Evolutionary conservation across 139 green algal genomes (phyloP).

Genomic region (Limnomonas spitsbergensis): DNA sequence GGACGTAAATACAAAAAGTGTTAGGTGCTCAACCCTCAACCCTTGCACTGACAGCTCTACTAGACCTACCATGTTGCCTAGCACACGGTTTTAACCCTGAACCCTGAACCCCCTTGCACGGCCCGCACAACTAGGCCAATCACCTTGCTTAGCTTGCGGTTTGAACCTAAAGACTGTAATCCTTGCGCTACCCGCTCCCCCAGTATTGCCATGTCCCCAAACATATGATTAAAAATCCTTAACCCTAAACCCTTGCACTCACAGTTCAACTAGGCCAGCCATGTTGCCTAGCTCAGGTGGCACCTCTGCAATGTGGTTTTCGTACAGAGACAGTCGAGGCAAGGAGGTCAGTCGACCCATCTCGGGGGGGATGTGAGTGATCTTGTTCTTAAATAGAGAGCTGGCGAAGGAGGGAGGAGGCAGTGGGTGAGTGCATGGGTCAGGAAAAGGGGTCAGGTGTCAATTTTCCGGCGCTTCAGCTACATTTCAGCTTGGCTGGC

Average conservation of each 20-base stretch:
- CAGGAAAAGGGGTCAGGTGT: too few relatives aligned
- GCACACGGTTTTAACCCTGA: neutral
- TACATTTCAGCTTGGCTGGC: neutral
- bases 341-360: neutral
- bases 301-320: neutral
- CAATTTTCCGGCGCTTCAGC: neutral
- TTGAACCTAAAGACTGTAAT: neutral
- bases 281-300: constrained; percentile 3
- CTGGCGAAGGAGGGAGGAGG: neutral
- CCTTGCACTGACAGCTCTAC: too few relatives aligned
- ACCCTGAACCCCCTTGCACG: neutral
- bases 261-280: neutral
- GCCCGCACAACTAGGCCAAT: neutral
- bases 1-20: too few relatives aligned
- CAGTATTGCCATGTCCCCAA: neutral
- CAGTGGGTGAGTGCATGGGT: neutral
- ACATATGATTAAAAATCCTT: neutral
- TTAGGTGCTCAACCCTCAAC: too few relatives aligned
- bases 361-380: neutral
- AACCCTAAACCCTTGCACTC: neutral
- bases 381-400: constrained; percentile 4
- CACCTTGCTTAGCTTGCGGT: neutral
- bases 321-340: neutral
- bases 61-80: too few relatives aligned
- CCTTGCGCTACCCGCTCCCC: neutral